These are phyloP conservation scores for Amesomyces nigricolor DNA, from an alignment of 2,329 filamentous ascomycete genomes.

Conservation along the genomic window DNA sequence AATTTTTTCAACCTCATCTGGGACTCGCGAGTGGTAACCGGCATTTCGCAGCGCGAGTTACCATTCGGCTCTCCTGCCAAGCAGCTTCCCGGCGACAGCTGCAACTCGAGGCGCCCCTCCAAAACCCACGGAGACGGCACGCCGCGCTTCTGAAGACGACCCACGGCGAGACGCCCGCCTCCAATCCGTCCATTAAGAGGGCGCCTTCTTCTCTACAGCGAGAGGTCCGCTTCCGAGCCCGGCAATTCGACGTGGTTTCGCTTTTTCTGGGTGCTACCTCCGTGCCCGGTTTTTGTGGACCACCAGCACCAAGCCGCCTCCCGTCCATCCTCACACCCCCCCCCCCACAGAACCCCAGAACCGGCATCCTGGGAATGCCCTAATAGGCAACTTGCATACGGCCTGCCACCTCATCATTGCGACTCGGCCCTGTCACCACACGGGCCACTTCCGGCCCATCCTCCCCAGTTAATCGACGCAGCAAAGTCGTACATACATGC, in stretches of 20 bases:
- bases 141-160: not conserved
- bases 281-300: slow-evolving; percentile 17
- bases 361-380: slow-evolving; percentile 33
- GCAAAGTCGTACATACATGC: slow-evolving; percentile 23
- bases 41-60: not conserved
- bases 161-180: not conserved
- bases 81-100: slow-evolving; percentile 12
- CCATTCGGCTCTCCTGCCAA: slow-evolving; percentile 9
- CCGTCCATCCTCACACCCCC: not conserved
- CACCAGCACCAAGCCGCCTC: slow-evolving; percentile 14
- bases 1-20: not conserved
- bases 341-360: slow-evolving; percentile 19
- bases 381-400: slow-evolving; percentile 42
- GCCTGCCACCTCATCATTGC: slow-evolving; percentile 43
- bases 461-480: slow-evolving; percentile 27
- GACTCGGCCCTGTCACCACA: slow-evolving; percentile 32
- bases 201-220: not conserved
- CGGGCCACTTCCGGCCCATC: slow-evolving; percentile 36
- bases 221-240: not conserved
- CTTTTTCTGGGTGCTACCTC: not conserved
- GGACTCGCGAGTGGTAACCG: not conserved
- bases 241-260: not conserved
- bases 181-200: not conserved
- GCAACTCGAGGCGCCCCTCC: slow-evolving; percentile 7
- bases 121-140: not conserved